Evolutionary conservation across 306 rosid genomes (phyloP).

Genomic region (Biancaea sappan): DNA sequence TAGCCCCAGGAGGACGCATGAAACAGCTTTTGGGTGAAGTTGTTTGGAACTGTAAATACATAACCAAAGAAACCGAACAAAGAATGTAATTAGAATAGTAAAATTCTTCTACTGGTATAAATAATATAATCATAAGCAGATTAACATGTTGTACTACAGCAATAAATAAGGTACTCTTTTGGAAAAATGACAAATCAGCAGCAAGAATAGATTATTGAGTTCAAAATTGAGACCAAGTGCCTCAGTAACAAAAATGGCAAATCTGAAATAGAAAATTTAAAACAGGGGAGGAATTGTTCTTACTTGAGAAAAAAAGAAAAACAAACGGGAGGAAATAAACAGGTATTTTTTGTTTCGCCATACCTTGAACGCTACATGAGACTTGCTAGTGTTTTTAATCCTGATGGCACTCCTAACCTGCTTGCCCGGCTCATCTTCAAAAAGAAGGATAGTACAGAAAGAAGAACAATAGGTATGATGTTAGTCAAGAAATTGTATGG

Average conservation of each 20-base stretch:
- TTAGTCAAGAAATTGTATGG: neutral
- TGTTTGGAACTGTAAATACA: constrained; percentile 75
- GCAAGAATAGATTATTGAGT: constrained; percentile 18
- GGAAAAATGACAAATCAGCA: constrained; percentile 19
- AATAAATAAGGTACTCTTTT: neutral
- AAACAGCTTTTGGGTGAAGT: constrained; percentile 98
- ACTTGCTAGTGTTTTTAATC: constrained; percentile 88
- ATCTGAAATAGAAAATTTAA: neutral
- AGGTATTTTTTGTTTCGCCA: neutral
- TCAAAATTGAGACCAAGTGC: neutral
- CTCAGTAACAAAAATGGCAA: constrained; percentile 16
- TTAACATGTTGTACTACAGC: neutral
- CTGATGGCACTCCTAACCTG: constrained; percentile 93
- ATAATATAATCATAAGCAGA: neutral
- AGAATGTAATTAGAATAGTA: constrained; percentile 29
- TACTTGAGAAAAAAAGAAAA: too few species aligned
- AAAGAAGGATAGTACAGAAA: constrained; percentile 17
- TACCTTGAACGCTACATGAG: constrained; percentile 92
- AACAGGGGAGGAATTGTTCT: neutral
- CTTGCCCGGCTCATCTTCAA: constrained; percentile 91
- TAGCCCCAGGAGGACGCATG: constrained; percentile 98
- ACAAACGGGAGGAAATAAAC: constrained; percentile 1
- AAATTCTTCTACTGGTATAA: neutral
- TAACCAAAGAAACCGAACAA: constrained; percentile 7
- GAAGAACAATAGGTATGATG: neutral